Base-by-base conservation (phyloP, 2,329 filamentous ascomycete genomes). In the Penicillium digitatum region DNA sequence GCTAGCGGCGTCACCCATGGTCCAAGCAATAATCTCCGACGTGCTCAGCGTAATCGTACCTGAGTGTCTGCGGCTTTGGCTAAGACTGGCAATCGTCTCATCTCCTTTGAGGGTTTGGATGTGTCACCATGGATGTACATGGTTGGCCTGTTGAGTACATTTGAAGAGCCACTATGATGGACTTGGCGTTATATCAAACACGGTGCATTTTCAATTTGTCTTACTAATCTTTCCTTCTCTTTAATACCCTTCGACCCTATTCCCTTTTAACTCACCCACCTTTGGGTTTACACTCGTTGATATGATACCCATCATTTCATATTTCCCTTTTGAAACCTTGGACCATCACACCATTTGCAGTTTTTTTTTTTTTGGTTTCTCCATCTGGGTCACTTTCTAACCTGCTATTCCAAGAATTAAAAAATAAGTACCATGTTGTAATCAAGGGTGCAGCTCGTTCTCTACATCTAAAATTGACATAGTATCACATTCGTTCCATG, bases 231-330 rank as follows among this genome's bases (percentile, higher is more conserved):
- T 22, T 22, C 8, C 10, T 20, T 7, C 3, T n/a, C 16, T 26
- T 12, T 34, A 22, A 34, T 26, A 34, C 29, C 20, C 18, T 24
- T 35, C 12, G 20, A 22, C 14, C 22, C 9, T 11, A 20, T 27
- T 18, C n/a, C 8, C 2, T 11, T 44, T 35, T 8, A 18, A 18
- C 31, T 2, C 18, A 34, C 8, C 20, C 10, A 22, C n/a, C 2
- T 3, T 18, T 5, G 18, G 22, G 20, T 38, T 14, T n/a, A 10
- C 26, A 2, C 22, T 14, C 18, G 16, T 37, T 37, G 44, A 45
- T 45, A 29, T 45, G 52, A 51, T 55, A 55, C 52, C 52, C 47
- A 26, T n/a, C 29, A 27, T 51, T 34, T 38, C 20, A 38, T 38
- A n/a, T 8, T 11, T 27, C 2, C 9, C 6, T 4, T 45, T 45